Evolutionary conservation across 108 stramenopile genomes (phyloP).

Genomic region (Nannochloropsis salina): DNA sequence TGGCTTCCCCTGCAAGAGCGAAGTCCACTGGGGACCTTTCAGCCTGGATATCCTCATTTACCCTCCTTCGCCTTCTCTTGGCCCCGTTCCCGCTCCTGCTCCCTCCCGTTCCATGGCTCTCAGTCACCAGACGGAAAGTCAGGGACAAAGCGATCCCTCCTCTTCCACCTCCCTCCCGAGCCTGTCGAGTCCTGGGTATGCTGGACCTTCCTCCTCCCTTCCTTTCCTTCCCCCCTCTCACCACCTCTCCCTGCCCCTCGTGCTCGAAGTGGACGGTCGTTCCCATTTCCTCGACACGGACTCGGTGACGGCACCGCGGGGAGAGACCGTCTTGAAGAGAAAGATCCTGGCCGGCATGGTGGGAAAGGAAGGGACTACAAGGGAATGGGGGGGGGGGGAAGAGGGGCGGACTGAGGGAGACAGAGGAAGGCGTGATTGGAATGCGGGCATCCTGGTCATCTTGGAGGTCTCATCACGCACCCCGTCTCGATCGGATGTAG

Average conservation of each 20-base stretch:
- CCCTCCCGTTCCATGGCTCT: too few relatives aligned
- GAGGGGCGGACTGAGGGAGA: background rate
- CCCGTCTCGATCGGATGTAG: too few relatives aligned
- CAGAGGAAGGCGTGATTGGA: background rate
- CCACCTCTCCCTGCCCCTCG: background rate
- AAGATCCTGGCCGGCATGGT: background rate
- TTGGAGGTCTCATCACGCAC: background rate
- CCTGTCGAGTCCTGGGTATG: background rate
- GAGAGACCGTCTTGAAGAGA: background rate
- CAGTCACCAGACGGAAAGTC: too few relatives aligned
- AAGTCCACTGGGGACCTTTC: slow-evolving; percentile 7
- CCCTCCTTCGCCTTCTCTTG: background rate
- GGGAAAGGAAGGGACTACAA: background rate
- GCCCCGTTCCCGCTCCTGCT: too few relatives aligned
- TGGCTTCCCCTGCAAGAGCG: background rate
- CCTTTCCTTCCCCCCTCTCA: background rate
- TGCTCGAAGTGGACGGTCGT: background rate
- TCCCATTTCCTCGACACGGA: background rate
- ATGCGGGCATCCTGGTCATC: background rate
- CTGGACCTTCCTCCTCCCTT: background rate
- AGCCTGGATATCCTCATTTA: background rate
- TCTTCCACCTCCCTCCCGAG: too few relatives aligned
- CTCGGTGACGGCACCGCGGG: background rate
- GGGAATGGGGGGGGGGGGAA: background rate
- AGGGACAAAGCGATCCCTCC: too few relatives aligned